Percentiles rank a stretch among this genome's conserved stretches.
phyloP scores from a whole-genome alignment of 352 stramenopile genomes.

The Globisporangium sylvaticum region DNA sequence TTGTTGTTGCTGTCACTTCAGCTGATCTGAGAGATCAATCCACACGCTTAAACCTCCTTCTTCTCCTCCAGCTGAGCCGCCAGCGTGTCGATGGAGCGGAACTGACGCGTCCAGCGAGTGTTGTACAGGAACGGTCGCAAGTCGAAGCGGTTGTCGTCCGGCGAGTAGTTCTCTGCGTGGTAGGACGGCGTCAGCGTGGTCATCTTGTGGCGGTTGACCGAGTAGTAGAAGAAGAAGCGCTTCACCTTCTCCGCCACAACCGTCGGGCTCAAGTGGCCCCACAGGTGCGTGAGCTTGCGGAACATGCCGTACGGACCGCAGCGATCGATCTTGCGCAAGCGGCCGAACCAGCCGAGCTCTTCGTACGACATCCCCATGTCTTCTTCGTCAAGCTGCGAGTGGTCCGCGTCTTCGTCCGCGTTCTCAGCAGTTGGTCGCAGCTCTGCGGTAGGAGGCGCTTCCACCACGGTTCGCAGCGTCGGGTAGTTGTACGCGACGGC shows the following conservation, averaged over 20 bases:
- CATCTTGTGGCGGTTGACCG: slow-evolving; percentile 99
- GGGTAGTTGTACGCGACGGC: slow-evolving; percentile 89
- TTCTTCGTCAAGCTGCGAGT: slow-evolving; percentile 97
- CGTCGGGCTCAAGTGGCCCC: slow-evolving; percentile 79
- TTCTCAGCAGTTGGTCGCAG: slow-evolving; percentile 89
- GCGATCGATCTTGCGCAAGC: slow-evolving; percentile 93
- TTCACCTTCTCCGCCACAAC: slow-evolving; percentile 90
- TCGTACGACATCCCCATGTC: slow-evolving; percentile 99
- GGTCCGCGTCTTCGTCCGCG: slow-evolving; percentile 56
- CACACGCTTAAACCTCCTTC: slow-evolving; percentile 26
- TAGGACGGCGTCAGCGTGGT: slow-evolving; percentile 98
- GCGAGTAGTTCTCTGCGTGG: slow-evolving; percentile 98
- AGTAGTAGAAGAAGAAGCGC: slow-evolving; percentile 98
- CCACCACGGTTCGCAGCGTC: slow-evolving; percentile 89
- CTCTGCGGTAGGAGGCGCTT: slow-evolving; percentile 94
- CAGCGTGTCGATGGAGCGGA: slow-evolving; percentile 92
- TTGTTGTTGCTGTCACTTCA: background rate
- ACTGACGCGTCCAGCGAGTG: slow-evolving; percentile 93
- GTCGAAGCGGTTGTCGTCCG: slow-evolving; percentile 99
- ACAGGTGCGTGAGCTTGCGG: slow-evolving; percentile 81
- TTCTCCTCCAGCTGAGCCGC: slow-evolving; percentile 71
- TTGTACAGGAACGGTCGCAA: slow-evolving; percentile 98
- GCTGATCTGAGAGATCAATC: background rate
- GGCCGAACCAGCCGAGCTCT: slow-evolving; percentile 95
- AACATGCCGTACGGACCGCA: slow-evolving; percentile 96